Percentiles rank a stretch among this genome's conserved stretches.
Evolutionary conservation across 352 stramenopile species (phyloP).

Genomic region (Discostella stelligera): DNA sequence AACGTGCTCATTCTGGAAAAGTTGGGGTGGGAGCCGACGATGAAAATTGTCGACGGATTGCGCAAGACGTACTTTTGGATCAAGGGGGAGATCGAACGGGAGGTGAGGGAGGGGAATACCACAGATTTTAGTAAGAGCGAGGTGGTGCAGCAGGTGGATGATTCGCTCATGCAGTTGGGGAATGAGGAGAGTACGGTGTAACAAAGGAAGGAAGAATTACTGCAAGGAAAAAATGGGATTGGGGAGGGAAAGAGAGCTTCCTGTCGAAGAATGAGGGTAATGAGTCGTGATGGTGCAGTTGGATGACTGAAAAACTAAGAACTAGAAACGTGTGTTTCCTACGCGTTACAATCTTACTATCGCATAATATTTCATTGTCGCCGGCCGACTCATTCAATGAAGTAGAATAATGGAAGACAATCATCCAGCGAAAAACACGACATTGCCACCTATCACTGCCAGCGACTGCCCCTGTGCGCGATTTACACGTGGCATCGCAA

Average conservation of each 20-base stretch:
- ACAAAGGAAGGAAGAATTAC: not conserved
- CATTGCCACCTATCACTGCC: too few relatives aligned
- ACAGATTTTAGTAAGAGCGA: conserved; percentile 65
- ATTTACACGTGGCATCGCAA: too few relatives aligned
- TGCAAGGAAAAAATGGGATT: not conserved
- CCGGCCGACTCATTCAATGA: too few relatives aligned
- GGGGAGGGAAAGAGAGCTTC: not conserved
- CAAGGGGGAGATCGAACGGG: conserved; percentile 83
- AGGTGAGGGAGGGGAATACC: conserved; percentile 56
- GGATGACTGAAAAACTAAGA: too few relatives aligned
- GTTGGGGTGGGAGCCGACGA: conserved; percentile 85
- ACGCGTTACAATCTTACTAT: too few relatives aligned
- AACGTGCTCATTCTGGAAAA: conserved; percentile 87
- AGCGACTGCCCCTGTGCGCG: too few relatives aligned
- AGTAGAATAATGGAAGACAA: too few relatives aligned
- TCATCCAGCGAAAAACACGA: too few relatives aligned
- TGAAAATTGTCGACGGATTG: conserved; percentile 83
- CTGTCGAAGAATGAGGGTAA: not conserved
- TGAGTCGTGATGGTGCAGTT: too few relatives aligned
- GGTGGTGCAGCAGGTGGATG: conserved; percentile 82
- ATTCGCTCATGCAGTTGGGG: conserved; percentile 77
- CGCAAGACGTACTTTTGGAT: conserved; percentile 88
- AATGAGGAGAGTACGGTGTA: conserved; percentile 56
- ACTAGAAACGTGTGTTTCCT: too few relatives aligned
- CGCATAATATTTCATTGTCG: too few relatives aligned